These are phyloP conservation scores for Magnusiomyces paraingens DNA, from an alignment of 1,139 yeast species.

Conservation along the genomic window DNA sequence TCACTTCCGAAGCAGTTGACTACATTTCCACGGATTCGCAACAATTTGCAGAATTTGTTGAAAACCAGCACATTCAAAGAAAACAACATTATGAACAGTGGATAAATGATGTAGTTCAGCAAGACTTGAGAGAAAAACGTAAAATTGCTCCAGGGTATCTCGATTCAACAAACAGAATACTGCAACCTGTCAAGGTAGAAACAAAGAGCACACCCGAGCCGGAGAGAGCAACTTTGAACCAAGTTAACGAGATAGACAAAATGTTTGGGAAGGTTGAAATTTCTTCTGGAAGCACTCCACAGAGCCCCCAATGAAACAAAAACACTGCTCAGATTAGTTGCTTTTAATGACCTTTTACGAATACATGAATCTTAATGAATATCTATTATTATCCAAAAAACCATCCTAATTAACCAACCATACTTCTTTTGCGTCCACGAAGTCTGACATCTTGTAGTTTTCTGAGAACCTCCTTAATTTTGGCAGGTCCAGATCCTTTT, in stretches of 20 bases:
- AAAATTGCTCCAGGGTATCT: constrained; percentile 41
- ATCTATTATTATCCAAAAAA: background rate
- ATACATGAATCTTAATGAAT: background rate
- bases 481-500: constrained; percentile 28
- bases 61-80: constrained; percentile 27
- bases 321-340: background rate
- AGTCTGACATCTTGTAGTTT: constrained; percentile 74
- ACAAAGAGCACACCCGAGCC: constrained; percentile 8
- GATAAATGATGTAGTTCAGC: constrained; percentile 26
- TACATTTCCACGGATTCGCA: constrained; percentile 24
- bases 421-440: constrained; percentile 2
- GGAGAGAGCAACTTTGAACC: constrained; percentile 3
- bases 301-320: background rate
- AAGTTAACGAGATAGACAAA: constrained; percentile 15
- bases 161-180: constrained; percentile 28
- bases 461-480: constrained; percentile 48
- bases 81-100: constrained; percentile 30
- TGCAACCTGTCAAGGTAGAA: constrained; percentile 24
- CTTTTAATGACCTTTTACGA: background rate
- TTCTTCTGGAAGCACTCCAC: background rate
- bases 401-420: background rate
- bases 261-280: constrained; percentile 15
- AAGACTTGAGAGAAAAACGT: constrained; percentile 29
- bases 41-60: constrained; percentile 25
- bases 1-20: constrained; percentile 24